Evolutionary conservation across 2,329 filamentous ascomycete genomes (phyloP).

Genomic region (Incumbomyces lentus): DNA sequence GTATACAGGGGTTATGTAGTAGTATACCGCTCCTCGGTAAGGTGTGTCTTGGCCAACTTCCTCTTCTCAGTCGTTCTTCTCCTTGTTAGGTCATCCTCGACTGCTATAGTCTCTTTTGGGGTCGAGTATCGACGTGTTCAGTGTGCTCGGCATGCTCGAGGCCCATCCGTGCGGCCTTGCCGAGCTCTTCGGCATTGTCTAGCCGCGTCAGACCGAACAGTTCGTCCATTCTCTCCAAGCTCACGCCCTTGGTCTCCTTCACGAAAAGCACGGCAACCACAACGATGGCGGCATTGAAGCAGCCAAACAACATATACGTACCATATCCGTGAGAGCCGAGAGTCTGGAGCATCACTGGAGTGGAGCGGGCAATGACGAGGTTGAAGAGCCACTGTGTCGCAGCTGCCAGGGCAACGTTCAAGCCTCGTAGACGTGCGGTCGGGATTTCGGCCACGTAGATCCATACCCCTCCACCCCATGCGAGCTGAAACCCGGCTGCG

Average conservation of each 20-base stretch:
- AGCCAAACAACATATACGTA: slow-evolving; percentile 60
- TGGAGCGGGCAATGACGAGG: slow-evolving; percentile 53
- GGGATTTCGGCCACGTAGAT: slow-evolving; percentile 64
- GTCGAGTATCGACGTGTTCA: too few relatives aligned
- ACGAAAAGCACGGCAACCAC: slow-evolving; percentile 57
- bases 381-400: slow-evolving; percentile 67
- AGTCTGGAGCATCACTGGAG: slow-evolving; percentile 46
- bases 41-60: too few relatives aligned
- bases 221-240: slow-evolving; percentile 56
- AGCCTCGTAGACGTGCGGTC: slow-evolving; percentile 52
- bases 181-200: slow-evolving; percentile 1
- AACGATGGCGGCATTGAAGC: slow-evolving; percentile 56
- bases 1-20: too few relatives aligned
- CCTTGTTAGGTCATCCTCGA: too few relatives aligned
- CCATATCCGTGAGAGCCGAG: slow-evolving; percentile 42
- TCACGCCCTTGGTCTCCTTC: slow-evolving; percentile 60
- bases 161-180: background rate
- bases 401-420: slow-evolving; percentile 59
- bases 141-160: too few relatives aligned
- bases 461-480: slow-evolving; percentile 64
- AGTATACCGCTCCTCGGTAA: too few relatives aligned
- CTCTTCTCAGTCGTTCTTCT: too few relatives aligned
- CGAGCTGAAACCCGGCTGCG: slow-evolving; percentile 58
- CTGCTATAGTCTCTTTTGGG: too few relatives aligned
- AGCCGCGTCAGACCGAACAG: slow-evolving; percentile 44